These are phyloP conservation scores for Wickerhamiella spandovensis DNA, from an alignment of 805 yeast species.

Conservation along the genomic window DNA sequence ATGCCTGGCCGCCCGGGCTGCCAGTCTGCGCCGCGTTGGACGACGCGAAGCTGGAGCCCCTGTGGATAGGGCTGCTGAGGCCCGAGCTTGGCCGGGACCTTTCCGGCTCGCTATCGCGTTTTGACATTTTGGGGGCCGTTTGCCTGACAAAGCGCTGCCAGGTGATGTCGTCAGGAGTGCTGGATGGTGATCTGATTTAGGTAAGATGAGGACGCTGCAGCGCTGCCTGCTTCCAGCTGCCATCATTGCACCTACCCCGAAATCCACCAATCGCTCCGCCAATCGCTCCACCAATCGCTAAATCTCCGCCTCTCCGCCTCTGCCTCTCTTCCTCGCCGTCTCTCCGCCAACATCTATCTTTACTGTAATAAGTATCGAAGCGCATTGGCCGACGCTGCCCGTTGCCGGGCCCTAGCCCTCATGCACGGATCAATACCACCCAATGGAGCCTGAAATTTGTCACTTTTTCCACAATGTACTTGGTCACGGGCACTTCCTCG, in stretches of 20 bases:
- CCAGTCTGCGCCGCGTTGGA: not conserved
- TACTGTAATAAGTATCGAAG: too few relatives aligned
- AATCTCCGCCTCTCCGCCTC: too few relatives aligned
- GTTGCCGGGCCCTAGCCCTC: not conserved
- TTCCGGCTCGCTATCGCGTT: not conserved
- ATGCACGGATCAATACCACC: not conserved
- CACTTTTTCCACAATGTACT: slow-evolving; percentile 3
- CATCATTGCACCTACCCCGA: too few relatives aligned
- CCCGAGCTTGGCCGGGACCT: not conserved
- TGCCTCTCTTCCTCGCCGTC: too few relatives aligned
- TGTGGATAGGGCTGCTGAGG: not conserved
- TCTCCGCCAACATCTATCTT: too few relatives aligned
- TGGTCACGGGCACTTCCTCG: slow-evolving; percentile 20
- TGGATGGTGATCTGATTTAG: not conserved
- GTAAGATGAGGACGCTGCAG: not conserved
- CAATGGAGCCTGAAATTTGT: not conserved
- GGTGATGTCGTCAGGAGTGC: not conserved
- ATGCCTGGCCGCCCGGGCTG: not conserved
- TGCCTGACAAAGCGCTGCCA: not conserved
- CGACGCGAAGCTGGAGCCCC: not conserved
- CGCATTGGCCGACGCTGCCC: too few relatives aligned
- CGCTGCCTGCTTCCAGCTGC: too few relatives aligned
- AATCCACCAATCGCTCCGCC: too few relatives aligned
- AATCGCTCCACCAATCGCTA: too few relatives aligned
- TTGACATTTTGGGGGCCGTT: not conserved